Conservation (phyloP, 805 yeast genomes). For the Lachancea mirantina region DNA sequence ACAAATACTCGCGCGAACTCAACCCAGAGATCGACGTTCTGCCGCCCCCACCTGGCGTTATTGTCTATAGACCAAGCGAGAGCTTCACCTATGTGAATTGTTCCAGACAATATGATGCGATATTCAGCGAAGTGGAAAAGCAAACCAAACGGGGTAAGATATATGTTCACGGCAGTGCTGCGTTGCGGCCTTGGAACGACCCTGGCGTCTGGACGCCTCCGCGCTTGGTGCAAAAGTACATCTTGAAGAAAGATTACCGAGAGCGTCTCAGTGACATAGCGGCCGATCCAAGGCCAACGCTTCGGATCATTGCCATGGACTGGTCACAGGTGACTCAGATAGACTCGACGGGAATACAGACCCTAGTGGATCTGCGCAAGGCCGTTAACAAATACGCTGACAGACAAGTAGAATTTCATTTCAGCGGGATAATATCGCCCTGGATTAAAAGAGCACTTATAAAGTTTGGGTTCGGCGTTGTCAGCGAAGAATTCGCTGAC, state of each 20-base stretch:
- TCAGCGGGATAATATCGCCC: conserved; percentile 74
- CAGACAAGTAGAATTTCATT: conserved; percentile 81
- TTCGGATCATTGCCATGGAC: conserved; percentile 72
- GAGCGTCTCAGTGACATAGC: conserved; percentile 9
- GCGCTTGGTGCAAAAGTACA: conserved; percentile 15
- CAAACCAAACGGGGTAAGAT: conserved; percentile 54
- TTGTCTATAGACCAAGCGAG: conserved; percentile 79
- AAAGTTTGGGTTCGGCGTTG: conserved; percentile 70
- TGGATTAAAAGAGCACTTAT: conserved; percentile 79
- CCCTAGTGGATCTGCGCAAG: conserved; percentile 66
- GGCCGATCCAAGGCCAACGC: conserved; percentile 47
- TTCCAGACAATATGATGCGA: conserved; percentile 60
- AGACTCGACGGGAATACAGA: conserved; percentile 76
- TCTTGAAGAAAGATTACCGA: conserved; percentile 13
- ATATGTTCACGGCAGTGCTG: conserved; percentile 27
- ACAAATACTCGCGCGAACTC: conserved; percentile 33
- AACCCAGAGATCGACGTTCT: conserved; percentile 52
- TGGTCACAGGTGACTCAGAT: conserved; percentile 67
- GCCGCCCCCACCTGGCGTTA: conserved; percentile 87
- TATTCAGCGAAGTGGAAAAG: conserved; percentile 59
- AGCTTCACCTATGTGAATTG: conserved; percentile 77
- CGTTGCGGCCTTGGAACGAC: conserved; percentile 84
- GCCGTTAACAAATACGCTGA: conserved; percentile 69
- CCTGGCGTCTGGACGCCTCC: conserved; percentile 54
- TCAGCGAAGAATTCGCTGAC: conserved; percentile 34